These are phyloP conservation scores for Periglandula ipomoeae DNA, from an alignment of 2,329 filamentous ascomycete species.

Conservation along the genomic window DNA sequence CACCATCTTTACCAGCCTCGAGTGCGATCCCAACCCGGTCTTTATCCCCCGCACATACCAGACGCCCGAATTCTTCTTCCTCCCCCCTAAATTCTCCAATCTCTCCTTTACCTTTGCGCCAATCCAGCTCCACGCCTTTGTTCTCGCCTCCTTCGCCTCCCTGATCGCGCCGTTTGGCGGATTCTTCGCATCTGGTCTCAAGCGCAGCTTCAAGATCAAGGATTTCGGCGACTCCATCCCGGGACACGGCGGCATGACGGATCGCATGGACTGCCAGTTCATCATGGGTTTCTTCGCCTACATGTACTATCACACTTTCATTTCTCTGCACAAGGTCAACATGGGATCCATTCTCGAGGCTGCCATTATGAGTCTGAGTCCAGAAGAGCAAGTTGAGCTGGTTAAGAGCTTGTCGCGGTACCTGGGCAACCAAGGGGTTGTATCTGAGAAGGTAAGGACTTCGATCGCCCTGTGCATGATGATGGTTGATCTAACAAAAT, in stretches of 20 bases:
- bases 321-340: constrained; percentile 76
- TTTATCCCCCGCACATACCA: constrained; percentile 72
- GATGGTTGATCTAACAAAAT: neutral
- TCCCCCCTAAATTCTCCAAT: constrained; percentile 44
- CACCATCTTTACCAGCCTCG: constrained; percentile 81
- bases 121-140: constrained; percentile 87
- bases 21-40: constrained; percentile 85
- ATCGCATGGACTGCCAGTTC: constrained; percentile 99
- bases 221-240: constrained; percentile 98
- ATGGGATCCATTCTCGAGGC: constrained; percentile 84
- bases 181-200: constrained; percentile 95
- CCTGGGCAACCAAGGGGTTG: constrained; percentile 52
- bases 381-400: constrained; percentile 83
- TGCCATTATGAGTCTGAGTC: constrained; percentile 78
- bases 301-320: constrained; percentile 98
- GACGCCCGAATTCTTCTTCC: constrained; percentile 62
- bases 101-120: constrained; percentile 69
- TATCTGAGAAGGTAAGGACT: constrained; percentile 20
- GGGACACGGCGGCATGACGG: constrained; percentile 94
- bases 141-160: constrained; percentile 88
- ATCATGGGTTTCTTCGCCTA: constrained; percentile 99
- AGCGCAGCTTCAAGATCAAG: constrained; percentile 99
- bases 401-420: constrained; percentile 56
- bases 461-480: neutral
- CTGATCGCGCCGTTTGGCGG: constrained; percentile 95